Evolutionary conservation across 345 rosid genomes (phyloP).

Genomic region (Clarkia xantiana): DNA sequence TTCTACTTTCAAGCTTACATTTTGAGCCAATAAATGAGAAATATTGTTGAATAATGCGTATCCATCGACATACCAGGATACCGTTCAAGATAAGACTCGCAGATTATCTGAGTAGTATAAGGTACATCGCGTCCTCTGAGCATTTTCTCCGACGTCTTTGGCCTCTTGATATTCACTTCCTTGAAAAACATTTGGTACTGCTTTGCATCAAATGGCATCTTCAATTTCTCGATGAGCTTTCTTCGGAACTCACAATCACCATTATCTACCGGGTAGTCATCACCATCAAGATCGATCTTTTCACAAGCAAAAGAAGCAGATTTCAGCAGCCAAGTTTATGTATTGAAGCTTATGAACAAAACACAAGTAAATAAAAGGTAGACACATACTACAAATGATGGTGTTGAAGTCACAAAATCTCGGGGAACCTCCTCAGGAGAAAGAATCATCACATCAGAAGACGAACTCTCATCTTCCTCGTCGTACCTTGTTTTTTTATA

Average conservation of each 20-base stretch:
- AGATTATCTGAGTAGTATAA: conserved; percentile 1
- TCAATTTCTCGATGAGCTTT: conserved; percentile 30
- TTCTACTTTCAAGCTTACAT: not conserved
- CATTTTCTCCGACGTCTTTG: conserved; percentile 6
- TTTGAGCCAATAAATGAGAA: not conserved
- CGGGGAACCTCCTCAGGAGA: conserved; percentile 3
- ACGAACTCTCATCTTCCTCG: conserved; percentile 15
- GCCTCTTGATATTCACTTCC: conserved; percentile 14
- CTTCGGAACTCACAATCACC: conserved; percentile 28
- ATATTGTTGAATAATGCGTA: not conserved
- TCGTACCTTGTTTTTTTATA: conserved; percentile 14
- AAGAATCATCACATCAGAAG: conserved; percentile 26
- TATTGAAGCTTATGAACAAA: conserved; percentile 2
- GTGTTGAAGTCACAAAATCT: conserved; percentile 13
- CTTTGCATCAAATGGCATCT: conserved; percentile 25
- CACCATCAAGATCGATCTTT: conserved; percentile 16
- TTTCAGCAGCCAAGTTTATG: conserved; percentile 7
- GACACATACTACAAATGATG: conserved; percentile 15
- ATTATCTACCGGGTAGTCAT: conserved; percentile 4
- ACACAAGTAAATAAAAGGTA: conserved; percentile 4
- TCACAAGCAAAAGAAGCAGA: conserved; percentile 9
- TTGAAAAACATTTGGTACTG: conserved; percentile 22
- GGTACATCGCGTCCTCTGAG: conserved; percentile 17
- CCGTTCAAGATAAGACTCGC: conserved; percentile 39
- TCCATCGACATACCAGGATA: conserved; percentile 19